phyloP scores from a whole-genome alignment of 208 protist species.

The Spongospora subterranea region DNA sequence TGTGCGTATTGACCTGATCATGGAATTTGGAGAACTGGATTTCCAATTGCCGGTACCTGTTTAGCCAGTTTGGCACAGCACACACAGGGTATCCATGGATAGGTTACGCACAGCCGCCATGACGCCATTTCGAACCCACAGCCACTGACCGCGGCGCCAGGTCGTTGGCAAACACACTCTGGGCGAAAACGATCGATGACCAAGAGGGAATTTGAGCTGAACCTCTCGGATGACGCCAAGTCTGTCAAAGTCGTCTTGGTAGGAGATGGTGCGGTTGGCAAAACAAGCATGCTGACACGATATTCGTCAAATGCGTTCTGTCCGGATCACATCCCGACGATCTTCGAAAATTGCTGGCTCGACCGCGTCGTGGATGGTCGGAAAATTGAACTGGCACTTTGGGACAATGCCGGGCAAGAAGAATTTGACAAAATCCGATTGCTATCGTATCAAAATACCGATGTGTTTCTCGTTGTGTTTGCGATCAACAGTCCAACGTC shows the following conservation, averaged over 20 bases:
- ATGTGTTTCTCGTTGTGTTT: slow-evolving; percentile 81
- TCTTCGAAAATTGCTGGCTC: slow-evolving; percentile 41
- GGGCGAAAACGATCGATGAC: no score
- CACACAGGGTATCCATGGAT: no score
- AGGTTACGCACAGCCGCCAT: no score
- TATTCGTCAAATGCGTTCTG: slow-evolving; percentile 59
- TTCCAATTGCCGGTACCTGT: no score
- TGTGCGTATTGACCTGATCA: no score
- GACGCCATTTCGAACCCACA: no score
- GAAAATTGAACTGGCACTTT: slow-evolving; percentile 33
- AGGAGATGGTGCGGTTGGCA: slow-evolving; percentile 64
- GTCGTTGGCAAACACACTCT: no score
- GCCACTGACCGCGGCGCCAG: no score
- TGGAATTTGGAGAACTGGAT: no score
- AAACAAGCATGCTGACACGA: slow-evolving; percentile 60
- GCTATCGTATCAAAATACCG: slow-evolving; percentile 74
- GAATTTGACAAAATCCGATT: slow-evolving; percentile 65
- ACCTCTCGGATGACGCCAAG: no score
- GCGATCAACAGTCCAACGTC: slow-evolving; percentile 73
- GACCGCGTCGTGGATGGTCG: slow-evolving; percentile 7
- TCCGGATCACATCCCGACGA: slow-evolving; percentile 53
- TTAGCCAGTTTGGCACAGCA: no score
- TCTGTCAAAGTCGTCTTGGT: slow-evolving; percentile 57
- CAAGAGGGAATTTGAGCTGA: no score
- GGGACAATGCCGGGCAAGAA: slow-evolving; percentile 69